phyloP scores from a whole-genome alignment of 768 basidiomycete species.

The Rhodotorula babjevae region DNA sequence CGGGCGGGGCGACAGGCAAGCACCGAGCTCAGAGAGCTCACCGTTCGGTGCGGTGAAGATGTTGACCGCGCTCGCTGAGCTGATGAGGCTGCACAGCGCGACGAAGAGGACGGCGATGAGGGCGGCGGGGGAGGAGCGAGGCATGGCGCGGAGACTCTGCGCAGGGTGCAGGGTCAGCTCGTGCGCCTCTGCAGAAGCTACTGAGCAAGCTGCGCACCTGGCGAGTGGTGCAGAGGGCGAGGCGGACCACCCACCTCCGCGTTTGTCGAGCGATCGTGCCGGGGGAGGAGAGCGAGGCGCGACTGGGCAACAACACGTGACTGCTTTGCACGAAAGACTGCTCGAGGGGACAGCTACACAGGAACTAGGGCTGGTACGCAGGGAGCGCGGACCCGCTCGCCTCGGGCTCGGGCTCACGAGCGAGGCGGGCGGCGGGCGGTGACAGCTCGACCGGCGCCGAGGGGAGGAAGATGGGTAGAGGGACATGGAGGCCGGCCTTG shows the following conservation, averaged over 20 bases:
- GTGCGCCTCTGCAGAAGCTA: no score
- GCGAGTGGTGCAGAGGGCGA: background rate
- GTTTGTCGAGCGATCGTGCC: no score
- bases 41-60: background rate
- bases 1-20: no score
- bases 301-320: background rate
- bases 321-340: background rate
- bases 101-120: background rate
- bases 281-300: no score
- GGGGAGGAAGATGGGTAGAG: slow-evolving; percentile 18
- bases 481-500: slow-evolving; percentile 4
- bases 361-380: background rate
- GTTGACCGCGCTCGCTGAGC: slow-evolving; percentile 1
- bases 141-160: background rate
- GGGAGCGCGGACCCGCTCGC: background rate
- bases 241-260: no score
- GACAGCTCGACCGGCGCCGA: slow-evolving; percentile 1
- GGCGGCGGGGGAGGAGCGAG: background rate
- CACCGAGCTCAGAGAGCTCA: slow-evolving; percentile 18
- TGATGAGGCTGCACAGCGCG: background rate
- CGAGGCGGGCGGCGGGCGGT: no score
- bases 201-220: no score
- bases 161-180: background rate
- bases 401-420: background rate
- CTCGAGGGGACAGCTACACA: background rate